phyloP scores from a whole-genome alignment of 768 basidiomycete species.

The Podaxis sp. region DNA sequence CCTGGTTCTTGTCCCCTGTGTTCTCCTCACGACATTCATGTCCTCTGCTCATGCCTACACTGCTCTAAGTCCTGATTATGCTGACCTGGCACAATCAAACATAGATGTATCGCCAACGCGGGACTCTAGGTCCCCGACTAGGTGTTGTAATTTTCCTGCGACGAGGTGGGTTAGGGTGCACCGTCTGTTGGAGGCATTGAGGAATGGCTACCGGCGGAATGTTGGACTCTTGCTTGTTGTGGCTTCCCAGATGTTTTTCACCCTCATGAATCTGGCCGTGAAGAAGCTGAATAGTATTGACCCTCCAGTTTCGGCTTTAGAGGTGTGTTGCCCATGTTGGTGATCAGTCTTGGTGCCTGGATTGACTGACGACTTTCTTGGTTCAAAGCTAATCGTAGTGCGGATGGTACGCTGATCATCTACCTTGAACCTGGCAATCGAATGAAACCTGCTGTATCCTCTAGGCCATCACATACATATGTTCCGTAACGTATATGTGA shows the following conservation, averaged over 20 bases:
- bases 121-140: background rate
- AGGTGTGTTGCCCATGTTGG: conserved; percentile 9
- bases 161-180: background rate
- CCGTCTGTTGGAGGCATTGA: background rate
- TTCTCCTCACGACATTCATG: conserved; percentile 3
- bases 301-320: conserved; percentile 18
- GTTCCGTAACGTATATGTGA: conserved; percentile 15
- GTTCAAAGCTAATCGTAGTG: conserved; percentile 13
- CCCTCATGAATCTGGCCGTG: conserved; percentile 20
- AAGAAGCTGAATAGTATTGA: conserved; percentile 21
- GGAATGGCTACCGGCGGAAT: conserved; percentile 8
- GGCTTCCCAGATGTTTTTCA: conserved; percentile 17
- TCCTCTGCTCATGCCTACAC: conserved; percentile 8
- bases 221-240: conserved; percentile 18
- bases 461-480: conserved; percentile 15
- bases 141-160: background rate
- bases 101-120: background rate
- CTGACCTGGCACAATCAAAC: conserved; percentile 5
- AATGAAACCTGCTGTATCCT: background rate
- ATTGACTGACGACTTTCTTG: background rate
- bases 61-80: conserved; percentile 5
- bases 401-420: conserved; percentile 11
- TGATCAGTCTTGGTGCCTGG: background rate
- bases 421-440: background rate
- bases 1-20: background rate